Evolutionary conservation across 2,329 filamentous ascomycete genomes (phyloP), one percentile per base, ranked within the genome.

Genomic region (Aureobasidium sp.): DNA sequence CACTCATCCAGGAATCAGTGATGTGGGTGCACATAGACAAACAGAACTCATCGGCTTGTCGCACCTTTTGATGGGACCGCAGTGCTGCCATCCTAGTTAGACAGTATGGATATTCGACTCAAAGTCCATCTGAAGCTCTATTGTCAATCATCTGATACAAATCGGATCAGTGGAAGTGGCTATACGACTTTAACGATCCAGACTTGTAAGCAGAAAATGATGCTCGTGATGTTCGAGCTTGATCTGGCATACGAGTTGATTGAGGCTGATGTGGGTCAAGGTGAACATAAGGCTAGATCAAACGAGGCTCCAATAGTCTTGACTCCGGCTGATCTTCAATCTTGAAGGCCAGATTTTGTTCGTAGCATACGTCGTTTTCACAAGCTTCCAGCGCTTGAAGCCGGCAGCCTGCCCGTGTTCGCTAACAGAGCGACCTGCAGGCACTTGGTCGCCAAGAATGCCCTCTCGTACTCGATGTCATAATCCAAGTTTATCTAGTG

Each of bases 341-440:
- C 32, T 9, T 2, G 9, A 10, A 34, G 32, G 4, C 9, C 34
- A 15, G 34, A 15, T 3, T 39, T 20, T 6, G n/a, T 53, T 9
- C 51, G 15, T 7, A 12, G 17, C 10, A n/a, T 52, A 8, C 48
- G 39, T 24, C 48, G 32, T 12, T 53, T 53, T 17, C 36, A 36
- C 10, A 39, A 27, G 27, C 69, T 75, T 12, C 69, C 75, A 7
- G 66, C 73, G 39, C 67, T 74, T 24, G 64, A 68, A 47, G 66
- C 70, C 63, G 67, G 63, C 32, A 66, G 68, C 9, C 67, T 71
- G 62, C 66, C 65, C 32, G 66, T 74, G 59, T 74, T 73, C 64
- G 72, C 73, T 52, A 71, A 70, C 27, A 68, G 66, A 6, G 68
- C 69, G 43, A 74, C 74, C 44, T 65, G 71, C 29, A 68, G 68